These are phyloP conservation scores for Apophysomyces trapeziformis DNA, from an alignment of 371 early-diverging fungal genomes.

Conservation along the genomic window DNA sequence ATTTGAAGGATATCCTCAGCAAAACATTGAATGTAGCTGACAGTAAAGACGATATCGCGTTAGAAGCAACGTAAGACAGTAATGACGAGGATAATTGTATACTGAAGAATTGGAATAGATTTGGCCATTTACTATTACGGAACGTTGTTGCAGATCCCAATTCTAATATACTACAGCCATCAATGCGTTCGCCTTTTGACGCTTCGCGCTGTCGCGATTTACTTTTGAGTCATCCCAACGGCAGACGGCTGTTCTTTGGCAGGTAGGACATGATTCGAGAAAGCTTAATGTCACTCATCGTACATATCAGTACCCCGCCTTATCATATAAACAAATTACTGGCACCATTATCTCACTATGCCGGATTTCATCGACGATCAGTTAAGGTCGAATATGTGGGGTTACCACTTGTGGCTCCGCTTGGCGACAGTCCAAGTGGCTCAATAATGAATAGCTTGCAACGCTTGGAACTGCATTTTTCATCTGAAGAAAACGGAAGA, in stretches of 20 bases:
- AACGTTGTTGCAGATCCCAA: conserved; percentile 18
- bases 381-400: conserved; percentile 38
- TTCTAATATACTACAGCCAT: conserved; percentile 20
- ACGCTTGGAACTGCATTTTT: conserved; percentile 34
- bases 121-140: conserved; percentile 38
- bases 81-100: too few species aligned
- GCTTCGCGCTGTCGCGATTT: background rate
- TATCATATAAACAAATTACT: background rate
- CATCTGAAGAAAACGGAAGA: conserved; percentile 30
- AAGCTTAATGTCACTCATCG: too few species aligned
- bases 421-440: background rate
- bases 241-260: conserved; percentile 30
- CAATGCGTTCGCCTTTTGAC: conserved; percentile 7
- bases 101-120: conserved; percentile 22
- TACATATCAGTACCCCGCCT: background rate
- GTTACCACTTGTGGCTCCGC: conserved; percentile 11
- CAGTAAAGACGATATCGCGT: conserved; percentile 15
- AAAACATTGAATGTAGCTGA: conserved; percentile 16
- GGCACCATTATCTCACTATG: background rate
- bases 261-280: conserved; percentile 20
- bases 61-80: conserved; percentile 38
- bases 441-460: conserved; percentile 9
- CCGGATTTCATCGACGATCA: conserved; percentile 27
- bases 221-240: conserved; percentile 2
- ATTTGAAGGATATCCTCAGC: conserved; percentile 22